Base-by-base conservation (phyloP, 345 rosid genomes). In the Eucalyptus pauciflora region DNA sequence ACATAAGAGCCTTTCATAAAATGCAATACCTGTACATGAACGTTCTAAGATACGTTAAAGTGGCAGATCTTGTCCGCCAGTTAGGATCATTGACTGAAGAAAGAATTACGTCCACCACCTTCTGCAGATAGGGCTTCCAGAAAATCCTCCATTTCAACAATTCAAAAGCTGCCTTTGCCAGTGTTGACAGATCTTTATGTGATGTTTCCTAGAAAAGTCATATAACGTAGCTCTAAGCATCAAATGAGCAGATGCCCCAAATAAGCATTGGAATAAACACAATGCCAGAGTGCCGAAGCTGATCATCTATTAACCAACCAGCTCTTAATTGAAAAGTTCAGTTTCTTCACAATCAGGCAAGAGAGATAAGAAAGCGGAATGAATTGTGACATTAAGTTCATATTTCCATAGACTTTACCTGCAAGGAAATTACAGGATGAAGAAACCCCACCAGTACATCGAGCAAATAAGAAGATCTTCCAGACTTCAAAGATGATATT, bases 21-120 rank as follows among this genome's bases (percentile, higher is more conserved):
- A 91, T 25, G 87, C 12, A 86, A 91, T 93, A 98, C 99, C 99
- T 97, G 90, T 94, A 97, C 99, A 98, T 97, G 92, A 98, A 98
- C 87, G 98, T 94, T 86, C 98, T 94, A 17, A 98, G 95, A 94
- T 94, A 98, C 8, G 99, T 98, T 89, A 98, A 91, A 62, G 97
- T 95, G 88, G 98, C 96, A 90, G 99, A 98, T 93, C 99, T 94
- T 88, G 97, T 97, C 89, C 99, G 96, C 99, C 99, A 98, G 92
- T 97, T 98, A 64, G 96, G 89, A 95, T 98, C 98, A 89, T 89
- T 91, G 86, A 96, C 95, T 86, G 96, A 95, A 89, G 96, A 90
- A 91, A 95, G 97, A 92, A 98, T 93, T 88, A 94, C 92, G 43
- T 91, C 90, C 88, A 96, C 95, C 90, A 92, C 95, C 94, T 94